Percentiles rank a stretch among this genome's conserved stretches.
These are phyloP conservation scores for Aureobasidium lini DNA, from an alignment of 2,329 filamentous ascomycete species.

Conservation along the genomic window DNA sequence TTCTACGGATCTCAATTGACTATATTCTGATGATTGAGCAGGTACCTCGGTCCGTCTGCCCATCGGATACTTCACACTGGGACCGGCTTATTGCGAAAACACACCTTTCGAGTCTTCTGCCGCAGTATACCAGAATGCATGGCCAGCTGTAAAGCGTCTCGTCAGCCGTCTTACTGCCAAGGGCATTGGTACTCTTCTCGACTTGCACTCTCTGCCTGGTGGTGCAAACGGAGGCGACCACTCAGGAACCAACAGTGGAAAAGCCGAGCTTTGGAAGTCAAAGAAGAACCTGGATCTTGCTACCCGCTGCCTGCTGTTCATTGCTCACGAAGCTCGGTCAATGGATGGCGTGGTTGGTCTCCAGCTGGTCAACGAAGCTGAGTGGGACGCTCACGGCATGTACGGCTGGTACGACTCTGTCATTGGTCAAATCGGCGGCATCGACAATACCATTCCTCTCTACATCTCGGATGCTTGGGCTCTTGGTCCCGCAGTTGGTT, in stretches of 20 bases:
- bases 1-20: not conserved
- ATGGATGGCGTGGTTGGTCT: constrained; percentile 46
- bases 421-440: constrained; percentile 37
- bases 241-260: constrained; percentile 47
- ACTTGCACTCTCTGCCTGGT: constrained; percentile 52
- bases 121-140: constrained; percentile 47
- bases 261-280: constrained; percentile 46
- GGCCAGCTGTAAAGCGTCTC: constrained; percentile 43
- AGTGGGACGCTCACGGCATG: constrained; percentile 43
- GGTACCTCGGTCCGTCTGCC: constrained; percentile 51
- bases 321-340: constrained; percentile 40
- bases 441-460: constrained; percentile 46
- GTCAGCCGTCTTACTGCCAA: constrained; percentile 37
- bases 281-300: constrained; percentile 38
- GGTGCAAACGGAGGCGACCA: constrained; percentile 51
- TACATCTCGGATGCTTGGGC: constrained; percentile 55
- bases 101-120: constrained; percentile 46
- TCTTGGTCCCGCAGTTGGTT: constrained; percentile 38
- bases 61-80: constrained; percentile 53
- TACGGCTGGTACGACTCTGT: constrained; percentile 51
- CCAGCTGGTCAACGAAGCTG: constrained; percentile 52
- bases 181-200: constrained; percentile 51
- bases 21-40: constrained; percentile 9
- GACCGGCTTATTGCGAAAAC: constrained; percentile 40
- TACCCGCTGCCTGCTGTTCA: constrained; percentile 42